A percentile compares a stretch with the other conserved stretches of the same genome.
phyloP scores from a whole-genome alignment of 2,329 filamentous ascomycete genomes.

The Sporothrix pallida region DNA sequence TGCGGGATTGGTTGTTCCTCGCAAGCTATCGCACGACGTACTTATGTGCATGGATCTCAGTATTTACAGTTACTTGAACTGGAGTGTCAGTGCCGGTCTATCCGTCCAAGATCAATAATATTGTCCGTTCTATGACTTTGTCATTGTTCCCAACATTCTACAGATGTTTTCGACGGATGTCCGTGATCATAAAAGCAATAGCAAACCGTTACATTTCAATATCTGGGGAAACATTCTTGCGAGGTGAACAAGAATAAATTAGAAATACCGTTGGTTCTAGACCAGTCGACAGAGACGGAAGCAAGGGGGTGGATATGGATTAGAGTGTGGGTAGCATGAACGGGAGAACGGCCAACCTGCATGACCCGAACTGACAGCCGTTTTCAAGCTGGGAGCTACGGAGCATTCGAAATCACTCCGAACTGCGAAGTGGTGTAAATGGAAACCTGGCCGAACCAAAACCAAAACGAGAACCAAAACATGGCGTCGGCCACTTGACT shows the following conservation, averaged over 20 bases:
- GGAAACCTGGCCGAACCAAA: background rate
- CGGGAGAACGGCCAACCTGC: background rate
- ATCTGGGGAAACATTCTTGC: background rate
- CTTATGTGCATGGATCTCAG: too few species aligned
- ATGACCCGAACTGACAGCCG: constrained; percentile 11
- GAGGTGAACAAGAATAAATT: background rate
- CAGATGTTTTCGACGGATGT: background rate
- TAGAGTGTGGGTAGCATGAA: background rate
- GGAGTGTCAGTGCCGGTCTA: background rate
- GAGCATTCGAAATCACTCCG: background rate
- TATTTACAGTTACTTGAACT: too few species aligned
- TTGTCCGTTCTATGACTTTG: too few species aligned
- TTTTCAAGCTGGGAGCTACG: background rate
- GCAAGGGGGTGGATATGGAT: background rate
- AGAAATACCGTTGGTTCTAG: background rate
- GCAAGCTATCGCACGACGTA: too few species aligned
- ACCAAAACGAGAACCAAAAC: background rate
- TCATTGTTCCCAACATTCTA: background rate
- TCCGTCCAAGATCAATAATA: background rate
- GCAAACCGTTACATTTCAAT: background rate
- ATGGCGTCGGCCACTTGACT: constrained; percentile 3
- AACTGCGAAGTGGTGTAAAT: background rate
- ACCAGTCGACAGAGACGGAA: background rate
- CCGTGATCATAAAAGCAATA: background rate
- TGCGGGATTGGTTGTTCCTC: background rate